Percentiles rank a stretch among this genome's conserved stretches.
Conservation (phyloP, 2,329 filamentous ascomycete genomes). For the Aspergillus sp. region DNA sequence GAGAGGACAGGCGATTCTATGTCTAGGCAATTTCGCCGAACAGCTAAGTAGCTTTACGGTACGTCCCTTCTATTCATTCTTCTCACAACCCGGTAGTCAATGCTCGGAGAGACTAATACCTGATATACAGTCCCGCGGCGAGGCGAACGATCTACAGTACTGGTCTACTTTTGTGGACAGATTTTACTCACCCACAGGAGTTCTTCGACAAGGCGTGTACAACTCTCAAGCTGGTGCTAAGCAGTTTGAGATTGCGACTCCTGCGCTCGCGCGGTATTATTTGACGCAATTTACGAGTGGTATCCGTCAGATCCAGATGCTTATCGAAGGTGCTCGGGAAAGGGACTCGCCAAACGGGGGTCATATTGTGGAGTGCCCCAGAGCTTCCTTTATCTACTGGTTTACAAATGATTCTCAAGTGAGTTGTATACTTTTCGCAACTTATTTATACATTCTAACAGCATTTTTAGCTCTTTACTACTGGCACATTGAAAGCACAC, state of each 20-base stretch:
- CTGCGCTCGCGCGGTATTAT: conserved; percentile 84
- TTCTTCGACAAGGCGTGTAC: conserved; percentile 71
- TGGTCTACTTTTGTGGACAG: conserved; percentile 78
- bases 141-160: conserved; percentile 67
- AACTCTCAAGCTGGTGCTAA: conserved; percentile 62
- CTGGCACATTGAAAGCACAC: conserved; percentile 73
- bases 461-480: conserved; percentile 64
- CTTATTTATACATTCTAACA: conserved; percentile 2
- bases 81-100: background rate
- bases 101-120: conserved; percentile 8
- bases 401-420: conserved; percentile 82
- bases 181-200: conserved; percentile 77
- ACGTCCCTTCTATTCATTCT: conserved; percentile 39
- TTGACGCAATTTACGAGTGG: conserved; percentile 85
- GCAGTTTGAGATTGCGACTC: conserved; percentile 80
- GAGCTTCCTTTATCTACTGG: conserved; percentile 83
- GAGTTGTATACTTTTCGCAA: conserved; percentile 36
- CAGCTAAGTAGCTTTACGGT: conserved; percentile 57
- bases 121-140: conserved; percentile 52
- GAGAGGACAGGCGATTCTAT: conserved; percentile 50
- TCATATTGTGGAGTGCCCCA: conserved; percentile 72
- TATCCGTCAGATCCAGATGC: conserved; percentile 80
- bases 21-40: conserved; percentile 58
- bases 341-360: conserved; percentile 60
- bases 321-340: conserved; percentile 69